These are phyloP conservation scores for Cyclotella distinguenda DNA, from an alignment of 108 stramenopile species.

Conservation along the genomic window DNA sequence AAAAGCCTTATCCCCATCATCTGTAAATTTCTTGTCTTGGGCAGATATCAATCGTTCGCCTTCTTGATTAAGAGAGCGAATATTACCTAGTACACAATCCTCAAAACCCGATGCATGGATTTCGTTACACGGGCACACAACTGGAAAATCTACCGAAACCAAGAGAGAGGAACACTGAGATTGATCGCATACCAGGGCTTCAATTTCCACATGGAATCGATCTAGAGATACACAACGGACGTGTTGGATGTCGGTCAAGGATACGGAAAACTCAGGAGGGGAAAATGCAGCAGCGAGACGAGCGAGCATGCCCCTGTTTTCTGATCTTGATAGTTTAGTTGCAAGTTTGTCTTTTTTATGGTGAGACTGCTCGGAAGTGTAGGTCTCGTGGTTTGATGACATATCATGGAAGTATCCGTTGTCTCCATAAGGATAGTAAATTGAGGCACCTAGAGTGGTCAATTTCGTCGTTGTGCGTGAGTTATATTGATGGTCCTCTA, in stretches of 20 bases:
- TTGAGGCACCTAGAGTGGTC: no score
- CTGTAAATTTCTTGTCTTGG: not conserved
- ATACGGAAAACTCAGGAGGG: conserved; percentile 9
- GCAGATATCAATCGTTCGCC: not conserved
- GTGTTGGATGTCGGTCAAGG: conserved; percentile 8
- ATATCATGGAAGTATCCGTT: no score
- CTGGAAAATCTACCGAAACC: conserved; percentile 23
- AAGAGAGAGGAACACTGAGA: conserved; percentile 22
- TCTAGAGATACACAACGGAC: conserved; percentile 14
- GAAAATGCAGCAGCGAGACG: conserved; percentile 24
- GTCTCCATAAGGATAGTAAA: no score
- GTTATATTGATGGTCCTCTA: no score
- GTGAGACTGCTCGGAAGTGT: no score
- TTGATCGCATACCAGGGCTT: conserved; percentile 24
- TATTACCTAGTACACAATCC: conserved; percentile 9
- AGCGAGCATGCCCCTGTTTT: conserved; percentile 7
- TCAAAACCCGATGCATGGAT: not conserved
- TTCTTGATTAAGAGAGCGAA: not conserved
- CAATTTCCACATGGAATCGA: conserved; percentile 17
- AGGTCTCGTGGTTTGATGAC: no score
- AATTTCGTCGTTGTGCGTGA: no score
- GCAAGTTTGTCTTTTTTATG: not conserved
- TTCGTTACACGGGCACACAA: conserved; percentile 7
- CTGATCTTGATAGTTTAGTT: not conserved
- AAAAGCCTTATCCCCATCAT: conserved; percentile 6